Base-by-base conservation (phyloP, 1,284 basidiomycete species). In the Boletus albobrunnescens region DNA sequence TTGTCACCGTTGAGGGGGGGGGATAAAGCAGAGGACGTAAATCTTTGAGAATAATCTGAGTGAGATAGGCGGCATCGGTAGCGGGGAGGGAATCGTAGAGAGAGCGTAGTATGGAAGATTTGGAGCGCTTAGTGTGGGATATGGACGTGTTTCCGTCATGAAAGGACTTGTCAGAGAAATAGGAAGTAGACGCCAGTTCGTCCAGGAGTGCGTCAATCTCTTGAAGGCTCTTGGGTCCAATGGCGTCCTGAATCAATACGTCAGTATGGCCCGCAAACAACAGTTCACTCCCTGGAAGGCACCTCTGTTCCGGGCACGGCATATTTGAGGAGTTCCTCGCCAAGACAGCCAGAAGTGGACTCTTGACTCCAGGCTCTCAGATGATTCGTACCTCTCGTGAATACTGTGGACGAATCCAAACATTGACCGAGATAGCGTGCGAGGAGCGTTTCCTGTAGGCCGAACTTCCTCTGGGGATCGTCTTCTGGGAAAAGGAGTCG, bases 41-140 rank as follows among this genome's bases (percentile, higher is more conserved):
- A 61, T 94, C 91, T 52, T 86, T 87, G 20, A 94, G 74, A 47
- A 95, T 87, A 49, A 94, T 83, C 60, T 94, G 90, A 0, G 83
- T 82, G 41, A 93, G 69, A 46, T 84, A 77, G 0, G 78, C 71
- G 0, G 84, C 75, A 35, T 87, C 83, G 6, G 65, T 64, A 0
- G 88, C 78, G 0, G 79, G 71, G 3, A 90, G 64, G 3, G 66
- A 61, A 16, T 71, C 67, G 53, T 79, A 88, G 3, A 90, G 69
- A 14, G 69, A 61, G 14, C 67, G 66, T 3, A 89, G 67, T 42
- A 88, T 77, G 0, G 35, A 51, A 12, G 60, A 58, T 17, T 64
- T 60, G 23, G 71, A 69, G 3, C 65, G 57, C 49, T 58, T 74
- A 50, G 49, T 63, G 51, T 39, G 44, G 33, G 48, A 44, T 24